A percentile compares a stretch with the other conserved stretches of the same genome.
Conservation (phyloP, 225 moss, liverwort and hornwort species). For the Pseudisothecium myosuroides region DNA sequence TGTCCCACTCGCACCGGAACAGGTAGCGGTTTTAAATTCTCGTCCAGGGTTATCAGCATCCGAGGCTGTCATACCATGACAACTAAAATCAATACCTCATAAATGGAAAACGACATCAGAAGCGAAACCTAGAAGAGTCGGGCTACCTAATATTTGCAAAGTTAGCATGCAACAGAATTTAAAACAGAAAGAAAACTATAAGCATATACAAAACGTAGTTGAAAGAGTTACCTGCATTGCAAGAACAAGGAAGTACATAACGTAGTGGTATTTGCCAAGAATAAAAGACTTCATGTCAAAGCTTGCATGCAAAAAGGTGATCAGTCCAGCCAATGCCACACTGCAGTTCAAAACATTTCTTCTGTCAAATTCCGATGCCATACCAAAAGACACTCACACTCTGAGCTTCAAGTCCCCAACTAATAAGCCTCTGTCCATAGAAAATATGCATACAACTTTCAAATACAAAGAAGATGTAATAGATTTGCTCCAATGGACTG, state of each 20-base stretch:
- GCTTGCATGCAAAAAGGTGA: constrained; percentile 93
- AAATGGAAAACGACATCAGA: background rate
- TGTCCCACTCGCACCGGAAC: constrained; percentile 96
- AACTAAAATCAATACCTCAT: background rate
- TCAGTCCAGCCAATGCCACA: constrained; percentile 84
- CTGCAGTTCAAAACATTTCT: constrained; percentile 29
- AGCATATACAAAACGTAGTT: background rate
- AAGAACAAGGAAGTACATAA: constrained; percentile 86
- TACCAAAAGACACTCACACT: background rate
- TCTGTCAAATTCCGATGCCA: background rate
- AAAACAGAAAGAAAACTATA: background rate
- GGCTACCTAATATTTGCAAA: background rate
- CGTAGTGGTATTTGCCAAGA: constrained; percentile 96
- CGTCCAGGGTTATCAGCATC: constrained; percentile 93
- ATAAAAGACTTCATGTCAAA: constrained; percentile 90
- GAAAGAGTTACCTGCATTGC: constrained; percentile 81
- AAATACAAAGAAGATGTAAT: background rate
- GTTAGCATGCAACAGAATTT: background rate
- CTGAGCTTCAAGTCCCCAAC: background rate
- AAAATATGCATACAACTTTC: background rate
- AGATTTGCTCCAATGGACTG: background rate
- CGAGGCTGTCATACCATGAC: constrained; percentile 62
- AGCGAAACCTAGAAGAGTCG: background rate
- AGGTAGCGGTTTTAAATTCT: constrained; percentile 83
- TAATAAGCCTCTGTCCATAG: background rate